Conservation (phyloP, 306 rosid species). For the Cucurbita ficifolia region DNA sequence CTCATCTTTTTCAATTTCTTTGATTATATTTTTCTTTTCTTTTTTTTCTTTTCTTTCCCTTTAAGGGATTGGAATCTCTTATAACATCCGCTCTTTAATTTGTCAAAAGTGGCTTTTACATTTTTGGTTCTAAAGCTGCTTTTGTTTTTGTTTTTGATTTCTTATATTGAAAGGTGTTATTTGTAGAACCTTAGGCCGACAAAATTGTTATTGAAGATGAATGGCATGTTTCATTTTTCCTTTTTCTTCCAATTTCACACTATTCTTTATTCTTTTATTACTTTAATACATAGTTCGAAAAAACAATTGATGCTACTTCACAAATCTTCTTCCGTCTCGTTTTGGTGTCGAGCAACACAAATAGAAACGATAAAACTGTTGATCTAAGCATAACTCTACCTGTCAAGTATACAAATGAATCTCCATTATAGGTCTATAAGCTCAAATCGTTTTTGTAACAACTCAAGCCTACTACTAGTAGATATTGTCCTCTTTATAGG, state of each 20-base stretch:
- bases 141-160: neutral
- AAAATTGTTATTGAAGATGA: neutral
- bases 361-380: too few relatives aligned
- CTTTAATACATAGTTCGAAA: neutral
- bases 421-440: too few relatives aligned
- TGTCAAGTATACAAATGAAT: too few relatives aligned
- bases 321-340: too few relatives aligned
- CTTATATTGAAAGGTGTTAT: neutral
- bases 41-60: neutral
- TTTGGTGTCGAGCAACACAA: too few relatives aligned
- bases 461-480: too few relatives aligned
- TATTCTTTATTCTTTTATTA: neutral
- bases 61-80: conserved; percentile 20
- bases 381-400: too few relatives aligned
- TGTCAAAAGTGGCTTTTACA: neutral
- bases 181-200: conserved; percentile 4
- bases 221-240: neutral
- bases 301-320: neutral
- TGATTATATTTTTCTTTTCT: neutral
- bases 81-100: conserved; percentile 29
- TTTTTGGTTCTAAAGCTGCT: neutral
- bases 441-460: neutral
- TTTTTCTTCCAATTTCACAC: neutral
- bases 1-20: neutral
- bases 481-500: too few relatives aligned